Conservation (phyloP, 495 filamentous ascomycete genomes). For the Xylaria scruposa region DNA sequence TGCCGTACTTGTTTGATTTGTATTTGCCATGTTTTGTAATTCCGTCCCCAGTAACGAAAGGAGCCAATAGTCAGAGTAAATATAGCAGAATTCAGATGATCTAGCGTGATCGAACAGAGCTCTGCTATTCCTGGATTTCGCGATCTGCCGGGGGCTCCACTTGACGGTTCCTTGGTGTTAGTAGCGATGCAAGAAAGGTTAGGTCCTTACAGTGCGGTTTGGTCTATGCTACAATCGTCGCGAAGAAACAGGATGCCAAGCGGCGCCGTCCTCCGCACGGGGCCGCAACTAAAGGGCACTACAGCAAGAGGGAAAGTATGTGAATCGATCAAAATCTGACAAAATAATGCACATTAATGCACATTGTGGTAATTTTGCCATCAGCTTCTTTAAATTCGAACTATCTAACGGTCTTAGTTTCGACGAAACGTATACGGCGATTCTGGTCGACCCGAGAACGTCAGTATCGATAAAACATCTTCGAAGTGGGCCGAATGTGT, state of each 20-base stretch:
- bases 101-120: conserved; percentile 18
- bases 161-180: conserved; percentile 7
- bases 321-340: background rate
- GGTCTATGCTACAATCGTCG: conserved; percentile 1
- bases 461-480: background rate
- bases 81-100: conserved; percentile 13
- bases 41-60: background rate
- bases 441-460: background rate
- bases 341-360: background rate
- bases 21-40: conserved; percentile 8
- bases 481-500: background rate
- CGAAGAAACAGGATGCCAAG: conserved; percentile 11
- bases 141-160: conserved; percentile 21
- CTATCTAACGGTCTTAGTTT: background rate
- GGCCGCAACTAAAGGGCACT: background rate
- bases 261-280: conserved; percentile 1
- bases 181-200: background rate
- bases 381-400: background rate
- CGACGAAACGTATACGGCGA: background rate
- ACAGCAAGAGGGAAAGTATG: background rate
- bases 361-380: background rate
- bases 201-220: background rate
- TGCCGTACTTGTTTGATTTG: conserved; percentile 11
- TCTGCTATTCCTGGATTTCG: conserved; percentile 20
- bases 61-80: conserved; percentile 13